Evolutionary conservation across 2,329 filamentous ascomycete species (phyloP), one percentile per base, ranked within the genome.

Genomic region (Pestalotiopsis sp.): DNA sequence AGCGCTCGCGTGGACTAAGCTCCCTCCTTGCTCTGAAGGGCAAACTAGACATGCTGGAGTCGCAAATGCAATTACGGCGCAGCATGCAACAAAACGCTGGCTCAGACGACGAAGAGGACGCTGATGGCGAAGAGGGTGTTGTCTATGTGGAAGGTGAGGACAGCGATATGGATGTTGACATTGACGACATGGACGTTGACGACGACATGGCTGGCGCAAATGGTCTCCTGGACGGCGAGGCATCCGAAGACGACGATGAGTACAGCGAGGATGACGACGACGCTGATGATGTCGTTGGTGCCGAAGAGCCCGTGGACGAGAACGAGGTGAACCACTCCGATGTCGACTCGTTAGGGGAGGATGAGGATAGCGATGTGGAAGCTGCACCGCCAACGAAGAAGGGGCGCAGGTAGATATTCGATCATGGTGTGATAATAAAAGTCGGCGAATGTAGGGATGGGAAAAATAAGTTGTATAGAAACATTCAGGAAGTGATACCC

Each of bases 21-120:
- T 93, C 92, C 72, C 84, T 99, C 60, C 85, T 99, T 45, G 89
- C 95, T 23, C 87, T 99, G 70, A 98, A 98, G 84, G 96, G 96
- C 27, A 97, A 98, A 81, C 86, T 99, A 39, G 95, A 98, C 77
- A 93, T 99, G 89, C 86, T 98, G 63, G 92, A 96, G 75, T 91
- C 93, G 6, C 96, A 99, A 82, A 91, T 98, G 80, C 90, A 93
- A 75, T 83, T 97, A 74, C 87, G 96, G 64, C 90, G 89, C 68
- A 88, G 87, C 70, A 89, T 94, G 80, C 89, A 92, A 75, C 86
- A 81, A 71, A 78, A 84, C 61, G 82, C 84, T 20, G 84, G 84
- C 52, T 84, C 85, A 2, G 85, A 86, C 7, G 84, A 86, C n/a
- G 86, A 86, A 12, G 85, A 82, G 9, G 83, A 84, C 3, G 82